Base-by-base conservation (phyloP, 192 early-diverging fungal species). In the Coemansia sp. region DNA sequence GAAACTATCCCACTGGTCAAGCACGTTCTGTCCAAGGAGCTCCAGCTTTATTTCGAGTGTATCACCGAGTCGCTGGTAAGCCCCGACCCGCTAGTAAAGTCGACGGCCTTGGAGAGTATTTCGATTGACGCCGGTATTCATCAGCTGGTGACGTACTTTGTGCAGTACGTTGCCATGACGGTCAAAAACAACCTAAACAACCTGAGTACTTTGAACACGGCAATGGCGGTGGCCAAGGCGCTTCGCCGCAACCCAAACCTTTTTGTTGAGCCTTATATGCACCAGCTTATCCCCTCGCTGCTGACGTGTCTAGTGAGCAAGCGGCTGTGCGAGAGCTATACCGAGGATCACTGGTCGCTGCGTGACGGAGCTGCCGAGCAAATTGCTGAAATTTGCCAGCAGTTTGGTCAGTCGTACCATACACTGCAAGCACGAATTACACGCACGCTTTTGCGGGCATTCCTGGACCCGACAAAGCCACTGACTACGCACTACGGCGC, bases 31-130 rank as follows among this genome's bases (percentile, higher is more conserved):
- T 95, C 96, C 15, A 91, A 91, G 75, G 96, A 98, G 77, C 78
- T 98, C 19, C 92, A 96, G 77, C 83, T 95, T 65, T 99, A 97
- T 78, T 97, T 91, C 63, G 96, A 98, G 60, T 90, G 92, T 56
- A 90, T 98, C 41, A 94, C 91, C 5, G 92, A 92, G 55, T 86
- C 90, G 9, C 75, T 97, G 40, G 64, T 90, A 34, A 91, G 91
- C 67, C 63, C 75, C 12, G 89, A 91, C 19, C 87, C 90, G 29
- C 83, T 87, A 3, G 63, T 96, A n/a, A 86, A 87, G 48, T 80
- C 87, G 0, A 80, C 91, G 4, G 96, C 95, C 5, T 80, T 97
- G 50, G 88, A 95, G 67, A 92, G 90, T 80, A 75, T 98, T 11
- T 76, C 88, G 9, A 85, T 87, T 9, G 98, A 99, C 73, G 92